Base-by-base conservation (phyloP, 306 rosid genomes). In the Psophocarpus tetragonolobus region DNA sequence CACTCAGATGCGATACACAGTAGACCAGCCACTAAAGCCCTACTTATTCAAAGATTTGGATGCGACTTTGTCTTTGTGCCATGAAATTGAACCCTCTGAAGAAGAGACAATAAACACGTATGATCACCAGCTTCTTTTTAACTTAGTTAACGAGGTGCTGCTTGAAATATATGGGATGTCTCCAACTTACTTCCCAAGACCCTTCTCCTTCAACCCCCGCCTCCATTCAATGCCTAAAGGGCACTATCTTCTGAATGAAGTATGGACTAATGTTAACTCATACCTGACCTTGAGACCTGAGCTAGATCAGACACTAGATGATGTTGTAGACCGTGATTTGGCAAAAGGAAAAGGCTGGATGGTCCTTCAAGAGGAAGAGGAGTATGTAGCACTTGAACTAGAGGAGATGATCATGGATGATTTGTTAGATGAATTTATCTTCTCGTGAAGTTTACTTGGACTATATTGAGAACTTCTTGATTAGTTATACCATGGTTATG, bases 341-440 rank as follows among this genome's bases (percentile, higher is more conserved):
- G 80, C 69, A 0, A 89, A 84, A 82, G 78, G 82, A 23, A 85
- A 78, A 29, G 83, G 86, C 18, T 96, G 98, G 99, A 91, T 87
- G 94, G 87, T 87, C 79, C 84, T 88, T 67, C 91, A 92, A 58
- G 87, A 86, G 65, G 96, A 92, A 23, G 85, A 81, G 71, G 98
- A 92, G 81, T 73, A 56, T 75, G 90, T 86, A 58, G 87, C 91
- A 20, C 91, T 90, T 71, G 96, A 92, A 73, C 67, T 91, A 13
- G 99, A 90, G 86, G 97, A 92, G 35, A 81, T 87, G 80, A 86
- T 96, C 36, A 50, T 92, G 24, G 89, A 91, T 8, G 91, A 90
- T 58, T 82, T 92, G n/a, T 75, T 96, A 68, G 94, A 90, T 77
- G 99, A 96, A 81, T n/a, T 91, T 0, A 15, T 88, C 14, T 84